Evolutionary conservation across 2,329 filamentous ascomycete genomes (phyloP).

Genomic region (Metarhizium guizhouense): DNA sequence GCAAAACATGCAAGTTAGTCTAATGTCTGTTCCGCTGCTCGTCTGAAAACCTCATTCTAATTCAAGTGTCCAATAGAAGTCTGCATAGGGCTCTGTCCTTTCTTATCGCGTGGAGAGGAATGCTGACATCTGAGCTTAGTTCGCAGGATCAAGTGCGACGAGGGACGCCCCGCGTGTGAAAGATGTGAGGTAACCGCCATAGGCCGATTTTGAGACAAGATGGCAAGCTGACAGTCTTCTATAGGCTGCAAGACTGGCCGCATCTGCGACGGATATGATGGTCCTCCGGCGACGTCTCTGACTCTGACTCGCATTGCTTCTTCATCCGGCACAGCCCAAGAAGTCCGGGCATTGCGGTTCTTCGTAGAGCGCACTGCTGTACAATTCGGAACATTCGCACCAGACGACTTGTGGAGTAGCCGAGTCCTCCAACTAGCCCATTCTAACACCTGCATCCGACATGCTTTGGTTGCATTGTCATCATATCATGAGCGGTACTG

Average conservation of each 20-base stretch:
- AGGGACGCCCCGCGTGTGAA: slow-evolving; percentile 3
- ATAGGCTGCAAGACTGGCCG: slow-evolving; percentile 5
- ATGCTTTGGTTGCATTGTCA: slow-evolving; percentile 7
- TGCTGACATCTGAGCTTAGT: slow-evolving; percentile 3
- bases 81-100: not conserved
- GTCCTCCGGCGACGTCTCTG: not conserved
- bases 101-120: not conserved
- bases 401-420: slow-evolving; percentile 6
- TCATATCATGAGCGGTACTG: slow-evolving; percentile 8
- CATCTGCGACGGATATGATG: slow-evolving; percentile 7
- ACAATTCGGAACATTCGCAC: slow-evolving; percentile 4
- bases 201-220: not conserved
- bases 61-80: not conserved
- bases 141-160: slow-evolving; percentile 8
- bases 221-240: not conserved
- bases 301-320: not conserved
- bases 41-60: not conserved
- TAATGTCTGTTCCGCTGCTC: not conserved
- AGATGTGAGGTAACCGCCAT: slow-evolving; percentile 1
- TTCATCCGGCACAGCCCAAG: not conserved
- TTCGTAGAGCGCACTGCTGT: slow-evolving; percentile 5
- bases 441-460: slow-evolving; percentile 3
- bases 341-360: slow-evolving; percentile 6
- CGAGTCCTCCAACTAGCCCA: slow-evolving; percentile 7
- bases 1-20: slow-evolving; percentile 8